phyloP scores from a whole-genome alignment of 2,329 filamentous ascomycete species.

The Colletotrichum endophyticum region DNA sequence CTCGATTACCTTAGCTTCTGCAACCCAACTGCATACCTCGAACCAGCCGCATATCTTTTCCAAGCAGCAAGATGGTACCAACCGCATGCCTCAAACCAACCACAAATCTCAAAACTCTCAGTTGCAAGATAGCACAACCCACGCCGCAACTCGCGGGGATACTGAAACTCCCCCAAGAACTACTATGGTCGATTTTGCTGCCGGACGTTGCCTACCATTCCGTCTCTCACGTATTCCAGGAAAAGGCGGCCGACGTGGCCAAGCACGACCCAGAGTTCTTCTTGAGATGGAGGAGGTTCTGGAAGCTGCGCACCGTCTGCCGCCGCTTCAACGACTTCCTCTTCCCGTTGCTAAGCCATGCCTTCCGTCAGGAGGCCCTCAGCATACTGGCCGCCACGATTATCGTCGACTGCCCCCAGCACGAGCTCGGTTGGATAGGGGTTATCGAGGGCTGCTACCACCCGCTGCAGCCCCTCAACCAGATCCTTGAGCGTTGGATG shows the following conservation, averaged over 20 bases:
- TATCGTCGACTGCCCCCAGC: background rate
- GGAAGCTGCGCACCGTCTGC: background rate
- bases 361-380: background rate
- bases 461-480: background rate
- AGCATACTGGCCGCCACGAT: background rate
- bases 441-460: background rate
- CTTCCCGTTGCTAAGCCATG: background rate
- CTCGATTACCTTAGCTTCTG: too few species aligned
- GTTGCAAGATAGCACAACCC: background rate
- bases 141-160: background rate
- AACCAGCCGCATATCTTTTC: too few species aligned
- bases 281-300: background rate
- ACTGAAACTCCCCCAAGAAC: background rate
- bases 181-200: background rate
- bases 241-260: background rate
- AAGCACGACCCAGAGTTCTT: background rate
- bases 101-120: background rate
- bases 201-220: background rate
- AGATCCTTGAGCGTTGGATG: background rate
- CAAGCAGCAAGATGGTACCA: too few species aligned
- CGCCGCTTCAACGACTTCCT: background rate
- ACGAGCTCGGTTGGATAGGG: background rate
- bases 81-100: background rate
- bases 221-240: background rate
- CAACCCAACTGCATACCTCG: too few species aligned